Base-by-base conservation (phyloP, 768 basidiomycete genomes). In the Panaeolus cyanescens region DNA sequence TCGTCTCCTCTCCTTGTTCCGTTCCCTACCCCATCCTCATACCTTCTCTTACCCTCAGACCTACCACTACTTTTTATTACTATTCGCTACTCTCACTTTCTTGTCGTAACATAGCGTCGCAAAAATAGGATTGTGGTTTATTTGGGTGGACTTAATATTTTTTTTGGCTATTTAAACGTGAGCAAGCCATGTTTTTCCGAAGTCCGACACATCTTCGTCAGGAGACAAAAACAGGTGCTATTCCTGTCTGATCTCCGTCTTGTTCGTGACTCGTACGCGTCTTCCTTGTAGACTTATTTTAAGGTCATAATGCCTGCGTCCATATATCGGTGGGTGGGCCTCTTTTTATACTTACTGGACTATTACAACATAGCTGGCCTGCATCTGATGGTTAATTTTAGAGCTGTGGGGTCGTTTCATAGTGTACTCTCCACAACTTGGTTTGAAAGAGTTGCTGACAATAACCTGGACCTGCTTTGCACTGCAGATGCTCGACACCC, bases 11-110 rank as follows among this genome's bases (percentile, higher is more conserved):
- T 70, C 67, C 64, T 62, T 68, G 54, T 58, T 42, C 59, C 66
- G 65, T 62, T 66, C 70, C 64, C 66, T 64, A 65, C 61, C 66
- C 66, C 28, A 63, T 58, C 39, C 64, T 65, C 55, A 64, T 63
- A 56, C 58, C 36, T 65, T 28, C 56, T 54, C 58, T 65, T 68
- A 65, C 64, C 64, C 58, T 56, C 17, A 42, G 4, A 17, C 22
- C 25, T 50, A 50, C 45, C 13, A 28, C 4, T 28, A 28, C 45
- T 50, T 22, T 50, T 50, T 50, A 50, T 50, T 50, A 50, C 12
- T 42, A 22, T 42, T 42, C n/a, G 8, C 19, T 42, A 42, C 45
- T 12, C 45, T 12, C 25, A 5, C 40, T 42, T 20, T 42, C 45
- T 50, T 50, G 45, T 50, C 25, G 45, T 25, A 4, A 25, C 25